Base-by-base conservation (phyloP, 2,329 filamentous ascomycete genomes). In the Colletotrichum plurivorum region DNA sequence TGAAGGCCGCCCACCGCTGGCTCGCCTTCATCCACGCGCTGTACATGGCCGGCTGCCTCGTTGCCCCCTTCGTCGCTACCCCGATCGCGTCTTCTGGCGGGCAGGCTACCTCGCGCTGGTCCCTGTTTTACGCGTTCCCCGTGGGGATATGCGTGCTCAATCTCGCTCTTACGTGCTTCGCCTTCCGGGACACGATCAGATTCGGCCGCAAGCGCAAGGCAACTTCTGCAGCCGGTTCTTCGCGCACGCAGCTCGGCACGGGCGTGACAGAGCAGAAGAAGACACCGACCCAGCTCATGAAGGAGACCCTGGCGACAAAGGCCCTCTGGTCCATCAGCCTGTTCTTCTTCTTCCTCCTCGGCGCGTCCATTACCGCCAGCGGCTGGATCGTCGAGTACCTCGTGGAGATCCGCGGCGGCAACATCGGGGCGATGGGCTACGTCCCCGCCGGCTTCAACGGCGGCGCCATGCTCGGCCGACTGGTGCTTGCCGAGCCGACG, bases 331-430 rank as follows among this genome's bases (percentile, higher is more conserved):
- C 89, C 0, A 74, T 92, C 3, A 88, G 88, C 56, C 62, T 89
- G 2, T 91, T 90, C 76, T 92, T 88, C 78, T 91, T 91, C 78
- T 90, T 91, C 75, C 87, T 87, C 59, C 79, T 92, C 0, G 89
- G 90, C 0, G 85, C 84, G 0, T 76, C 74, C 1, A 83, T 89
- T 2, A 91, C 89, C 0, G 85, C 88, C 0, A 76, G 80, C 68
- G 89, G 90, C 1, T 92, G 89, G 90, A 85, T 91, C 0, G 89
- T 92, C 2, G 88, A 91, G 71, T 92, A 89, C 63, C 82, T 92
- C 3, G 86, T 91, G 7, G 83, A 84, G 2, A 87, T 88, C n/a
- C 86, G 89, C 0, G 79, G 85, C 3, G 89, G 89, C 0, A 79
- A 87, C 2, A 78, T 92, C 0, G 81, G 85, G 0, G 80, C 85